Evolutionary conservation across 768 basidiomycete species (phyloP).

Genomic region (Pulveroboletus sp.): DNA sequence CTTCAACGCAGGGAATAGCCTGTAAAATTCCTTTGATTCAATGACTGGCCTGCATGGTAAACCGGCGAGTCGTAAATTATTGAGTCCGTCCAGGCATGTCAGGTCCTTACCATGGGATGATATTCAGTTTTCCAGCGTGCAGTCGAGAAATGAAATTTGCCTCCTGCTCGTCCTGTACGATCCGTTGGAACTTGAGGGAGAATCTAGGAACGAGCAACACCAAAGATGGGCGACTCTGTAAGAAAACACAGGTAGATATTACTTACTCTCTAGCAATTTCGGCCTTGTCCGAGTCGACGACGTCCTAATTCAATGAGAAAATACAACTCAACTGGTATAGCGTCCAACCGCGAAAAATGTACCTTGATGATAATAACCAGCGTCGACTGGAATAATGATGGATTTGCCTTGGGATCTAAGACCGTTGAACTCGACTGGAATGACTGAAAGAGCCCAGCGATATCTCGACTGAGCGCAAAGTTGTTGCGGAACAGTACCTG

Average conservation of each 20-base stretch:
- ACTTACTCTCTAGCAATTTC: conserved; percentile 57
- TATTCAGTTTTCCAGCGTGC: conserved; percentile 49
- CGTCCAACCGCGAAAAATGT: too few species aligned
- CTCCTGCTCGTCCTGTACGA: conserved; percentile 54
- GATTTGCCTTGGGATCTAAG: conserved; percentile 54
- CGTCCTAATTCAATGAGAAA: too few species aligned
- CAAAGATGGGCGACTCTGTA: too few species aligned
- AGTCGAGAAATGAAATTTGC: conserved; percentile 58
- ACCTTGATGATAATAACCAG: conserved; percentile 64
- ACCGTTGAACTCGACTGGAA: conserved; percentile 55
- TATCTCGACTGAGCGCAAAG: conserved; percentile 58
- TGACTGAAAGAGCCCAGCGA: conserved; percentile 55
- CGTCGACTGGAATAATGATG: conserved; percentile 52
- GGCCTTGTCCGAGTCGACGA: conserved; percentile 53
- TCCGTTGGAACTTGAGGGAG: conserved; percentile 51
- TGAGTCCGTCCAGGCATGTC: neutral
- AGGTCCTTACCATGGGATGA: conserved; percentile 47
- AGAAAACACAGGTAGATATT: neutral
- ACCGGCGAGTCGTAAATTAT: too few species aligned
- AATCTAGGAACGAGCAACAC: conserved; percentile 43
- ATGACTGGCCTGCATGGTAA: conserved; percentile 56
- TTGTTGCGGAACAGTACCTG: conserved; percentile 65
- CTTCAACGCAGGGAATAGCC: conserved; percentile 44
- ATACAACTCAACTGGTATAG: too few species aligned
- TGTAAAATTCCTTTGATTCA: conserved; percentile 55